Base-by-base conservation (phyloP, 352 stramenopile species). In the Globisporangium parvum region DNA sequence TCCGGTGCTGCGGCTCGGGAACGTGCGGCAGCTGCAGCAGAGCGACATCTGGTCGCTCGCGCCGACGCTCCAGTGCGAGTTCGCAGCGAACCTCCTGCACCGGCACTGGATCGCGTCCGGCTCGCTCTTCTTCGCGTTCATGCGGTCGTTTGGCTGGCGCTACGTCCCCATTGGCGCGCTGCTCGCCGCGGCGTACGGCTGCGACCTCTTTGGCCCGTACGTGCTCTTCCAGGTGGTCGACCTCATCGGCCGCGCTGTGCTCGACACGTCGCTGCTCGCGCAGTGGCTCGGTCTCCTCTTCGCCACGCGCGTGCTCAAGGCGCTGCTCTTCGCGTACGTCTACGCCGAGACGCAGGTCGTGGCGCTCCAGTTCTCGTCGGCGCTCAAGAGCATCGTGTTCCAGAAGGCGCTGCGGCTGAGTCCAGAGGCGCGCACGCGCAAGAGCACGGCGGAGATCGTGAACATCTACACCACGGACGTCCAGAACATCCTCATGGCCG, bases 331-430 rank as follows among this genome's bases (percentile, higher is more conserved):
- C 24, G 63, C 69, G 11, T 86, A 83, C 64, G 80, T 82, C 21
- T 77, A 79, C 50, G 48, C 66, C 1, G 78, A 90, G 64, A 77
- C 81, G 35, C 75, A 88, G 64, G 69, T 83, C 23, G 70, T 74
- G 31, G 81, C 76, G 51, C 53, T 91, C 58, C 69, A 71, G 53
- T 80, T 91, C 47, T 77, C 78, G 18, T 68, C 73, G 51, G 78
- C 73, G 41, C 65, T 93, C 53, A 80, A 89, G 69, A 86, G 75
- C 61, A 59, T 88, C 45, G 69, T 93, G 2, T 86, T 89, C 60
- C 80, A 87, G 60, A 90, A 91, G 59, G 71, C 78, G 24, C 59
- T 90, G 47, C 66, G 77, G 0, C 67, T 91, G 12, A 67, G 60
- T 54, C 18, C 61, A 4, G 63, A 73, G 18, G 61, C 62, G 24